phyloP scores from a whole-genome alignment of 768 basidiomycete species.

The Chiua virens region DNA sequence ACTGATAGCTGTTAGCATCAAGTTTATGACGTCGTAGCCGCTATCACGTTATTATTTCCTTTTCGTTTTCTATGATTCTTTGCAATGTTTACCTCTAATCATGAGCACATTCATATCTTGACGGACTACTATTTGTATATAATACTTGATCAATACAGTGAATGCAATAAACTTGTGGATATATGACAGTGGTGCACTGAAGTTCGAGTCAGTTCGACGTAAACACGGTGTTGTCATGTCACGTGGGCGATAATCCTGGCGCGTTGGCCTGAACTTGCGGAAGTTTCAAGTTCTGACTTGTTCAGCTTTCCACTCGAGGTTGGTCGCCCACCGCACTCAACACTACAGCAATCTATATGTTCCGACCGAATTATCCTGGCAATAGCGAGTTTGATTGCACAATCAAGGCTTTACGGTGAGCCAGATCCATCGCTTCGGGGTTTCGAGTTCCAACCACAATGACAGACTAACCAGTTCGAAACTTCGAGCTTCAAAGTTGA shows the following conservation, averaged over 20 bases:
- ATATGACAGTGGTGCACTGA: too few relatives aligned
- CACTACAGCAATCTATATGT: neutral
- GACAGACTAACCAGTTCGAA: neutral
- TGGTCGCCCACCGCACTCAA: neutral
- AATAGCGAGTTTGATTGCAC: constrained; percentile 1
- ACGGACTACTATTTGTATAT: neutral
- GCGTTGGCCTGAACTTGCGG: neutral
- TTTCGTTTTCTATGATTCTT: neutral
- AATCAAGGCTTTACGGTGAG: constrained; percentile 7
- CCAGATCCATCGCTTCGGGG: neutral
- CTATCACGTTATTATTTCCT: neutral
- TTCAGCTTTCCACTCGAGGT: too few relatives aligned
- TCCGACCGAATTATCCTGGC: neutral
- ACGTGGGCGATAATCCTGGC: constrained; percentile 9
- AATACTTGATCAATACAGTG: neutral
- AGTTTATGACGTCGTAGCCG: too few relatives aligned
- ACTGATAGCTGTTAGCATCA: too few relatives aligned
- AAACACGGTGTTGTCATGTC: too few relatives aligned
- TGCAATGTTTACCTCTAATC: neutral
- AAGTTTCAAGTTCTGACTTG: too few relatives aligned
- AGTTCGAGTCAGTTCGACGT: too few relatives aligned
- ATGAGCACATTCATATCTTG: neutral
- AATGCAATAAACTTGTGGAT: too few relatives aligned
- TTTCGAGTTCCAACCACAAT: neutral
- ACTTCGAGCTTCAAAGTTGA: too few relatives aligned